Conservation (phyloP, 2,329 filamentous ascomycete genomes). For the Hysterium pulicare region DNA sequence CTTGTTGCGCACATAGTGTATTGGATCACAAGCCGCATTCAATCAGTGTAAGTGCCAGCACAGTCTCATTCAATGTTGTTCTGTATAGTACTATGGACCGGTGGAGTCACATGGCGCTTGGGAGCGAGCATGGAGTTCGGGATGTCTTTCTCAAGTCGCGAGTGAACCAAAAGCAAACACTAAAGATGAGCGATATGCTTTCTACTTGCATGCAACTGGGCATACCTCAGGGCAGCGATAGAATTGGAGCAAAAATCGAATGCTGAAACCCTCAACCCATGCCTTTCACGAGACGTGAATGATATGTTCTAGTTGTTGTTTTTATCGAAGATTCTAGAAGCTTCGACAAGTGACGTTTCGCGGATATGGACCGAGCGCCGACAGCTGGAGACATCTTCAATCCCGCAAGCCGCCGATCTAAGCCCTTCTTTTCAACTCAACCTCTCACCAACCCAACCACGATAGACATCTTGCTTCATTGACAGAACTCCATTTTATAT, state of each 20-base stretch:
- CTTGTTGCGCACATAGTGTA: too few relatives aligned
- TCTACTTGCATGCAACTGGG: too few relatives aligned
- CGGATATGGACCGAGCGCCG: conserved; percentile 18
- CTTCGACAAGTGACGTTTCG: conserved; percentile 31
- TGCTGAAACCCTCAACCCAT: too few relatives aligned
- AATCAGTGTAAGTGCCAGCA: not conserved
- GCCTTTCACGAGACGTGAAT: too few relatives aligned
- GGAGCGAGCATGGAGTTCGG: conserved; percentile 2
- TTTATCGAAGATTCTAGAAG: conserved; percentile 37
- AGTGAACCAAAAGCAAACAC: not conserved
- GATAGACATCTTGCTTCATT: conserved; percentile 14
- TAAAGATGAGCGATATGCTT: too few relatives aligned
- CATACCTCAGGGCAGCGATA: too few relatives aligned
- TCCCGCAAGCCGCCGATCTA: not conserved
- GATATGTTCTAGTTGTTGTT: too few relatives aligned
- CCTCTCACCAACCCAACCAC: conserved; percentile 12
- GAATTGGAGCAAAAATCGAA: too few relatives aligned
- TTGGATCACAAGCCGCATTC: too few relatives aligned
- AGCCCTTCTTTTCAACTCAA: conserved; percentile 10
- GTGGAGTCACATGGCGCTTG: not conserved
- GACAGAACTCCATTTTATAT: not conserved
- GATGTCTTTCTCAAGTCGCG: not conserved
- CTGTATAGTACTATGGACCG: not conserved
- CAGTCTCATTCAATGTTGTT: not conserved
- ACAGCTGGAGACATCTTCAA: conserved; percentile 31